These are phyloP conservation scores for Cryphonectria carpinicola DNA, from an alignment of 2,329 filamentous ascomycete species.

Conservation along the genomic window DNA sequence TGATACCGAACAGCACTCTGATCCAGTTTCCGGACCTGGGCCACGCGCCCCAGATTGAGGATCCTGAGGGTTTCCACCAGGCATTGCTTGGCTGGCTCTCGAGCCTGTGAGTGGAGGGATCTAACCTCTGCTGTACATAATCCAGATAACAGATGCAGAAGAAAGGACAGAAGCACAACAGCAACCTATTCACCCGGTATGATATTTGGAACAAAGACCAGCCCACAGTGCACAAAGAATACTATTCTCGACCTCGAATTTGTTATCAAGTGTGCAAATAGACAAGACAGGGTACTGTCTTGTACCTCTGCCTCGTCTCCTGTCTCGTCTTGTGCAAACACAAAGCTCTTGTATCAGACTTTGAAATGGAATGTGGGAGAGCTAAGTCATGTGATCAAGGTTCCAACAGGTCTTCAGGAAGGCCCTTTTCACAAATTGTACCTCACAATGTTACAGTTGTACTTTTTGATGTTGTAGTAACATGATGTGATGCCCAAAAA, in stretches of 20 bases:
- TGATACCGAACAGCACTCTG: slow-evolving; percentile 49
- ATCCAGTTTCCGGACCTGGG: slow-evolving; percentile 53
- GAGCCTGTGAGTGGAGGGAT: background rate
- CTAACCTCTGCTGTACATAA: rapidly evolving
- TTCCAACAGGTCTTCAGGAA: background rate
- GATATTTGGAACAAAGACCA: no score
- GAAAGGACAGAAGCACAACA: background rate
- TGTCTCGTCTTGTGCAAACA: background rate
- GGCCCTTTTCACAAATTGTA: background rate
- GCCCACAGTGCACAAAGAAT: background rate
- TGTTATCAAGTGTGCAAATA: background rate
- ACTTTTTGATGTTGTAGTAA: background rate
- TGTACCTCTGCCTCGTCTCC: background rate
- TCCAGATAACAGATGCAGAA: background rate
- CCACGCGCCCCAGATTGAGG: slow-evolving; percentile 58
- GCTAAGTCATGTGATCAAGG: background rate
- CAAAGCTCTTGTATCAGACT: background rate
- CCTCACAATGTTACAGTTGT: background rate
- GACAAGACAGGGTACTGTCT: background rate
- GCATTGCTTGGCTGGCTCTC: slow-evolving; percentile 50
- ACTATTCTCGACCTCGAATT: background rate
- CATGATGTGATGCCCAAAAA: background rate
- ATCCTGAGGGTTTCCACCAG: slow-evolving; percentile 50
- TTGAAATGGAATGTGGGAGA: background rate
- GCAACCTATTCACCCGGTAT: background rate